Evolutionary conservation across 371 early-diverging fungal genomes (phyloP).

Genomic region (Mucor indicus): DNA sequence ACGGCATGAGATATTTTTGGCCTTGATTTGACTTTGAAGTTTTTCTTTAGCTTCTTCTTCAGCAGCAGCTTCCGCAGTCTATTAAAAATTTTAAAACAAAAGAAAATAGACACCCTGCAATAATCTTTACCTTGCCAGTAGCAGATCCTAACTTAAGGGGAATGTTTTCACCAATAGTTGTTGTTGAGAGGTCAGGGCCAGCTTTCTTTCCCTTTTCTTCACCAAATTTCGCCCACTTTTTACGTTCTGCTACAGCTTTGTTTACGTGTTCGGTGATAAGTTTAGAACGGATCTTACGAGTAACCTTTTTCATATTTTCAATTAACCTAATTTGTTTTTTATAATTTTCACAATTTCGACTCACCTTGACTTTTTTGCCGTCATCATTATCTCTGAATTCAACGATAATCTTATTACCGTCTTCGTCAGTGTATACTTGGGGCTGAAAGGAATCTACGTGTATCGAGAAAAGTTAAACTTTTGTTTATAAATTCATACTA

Average conservation of each 20-base stretch:
- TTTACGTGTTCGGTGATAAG: slow-evolving; percentile 81
- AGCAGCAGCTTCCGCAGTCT: slow-evolving; percentile 48
- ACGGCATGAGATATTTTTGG: slow-evolving; percentile 91
- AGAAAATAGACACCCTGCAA: background rate
- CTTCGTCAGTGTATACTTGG: slow-evolving; percentile 68
- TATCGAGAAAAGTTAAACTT: no score
- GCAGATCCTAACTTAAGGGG: slow-evolving; percentile 79
- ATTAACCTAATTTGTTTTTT: no score
- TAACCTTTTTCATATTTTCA: slow-evolving; percentile 68
- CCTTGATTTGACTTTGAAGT: slow-evolving; percentile 47
- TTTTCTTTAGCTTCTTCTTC: slow-evolving; percentile 58
- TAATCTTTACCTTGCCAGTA: slow-evolving; percentile 37
- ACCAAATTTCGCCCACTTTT: slow-evolving; percentile 86
- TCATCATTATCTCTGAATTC: slow-evolving; percentile 83
- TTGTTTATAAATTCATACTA: no score
- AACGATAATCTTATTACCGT: slow-evolving; percentile 81
- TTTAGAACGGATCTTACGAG: slow-evolving; percentile 78
- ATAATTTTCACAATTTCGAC: no score
- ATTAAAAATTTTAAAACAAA: slow-evolving; percentile 7
- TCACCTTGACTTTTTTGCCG: slow-evolving; percentile 85
- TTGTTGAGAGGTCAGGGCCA: slow-evolving; percentile 88
- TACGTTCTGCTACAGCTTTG: slow-evolving; percentile 87
- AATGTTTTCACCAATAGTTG: slow-evolving; percentile 87
- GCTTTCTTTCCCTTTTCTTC: slow-evolving; percentile 68
- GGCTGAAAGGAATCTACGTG: slow-evolving; percentile 49